Conservation (phyloP, 441 rosid species). For the Arabidopsis hybrid region DNA sequence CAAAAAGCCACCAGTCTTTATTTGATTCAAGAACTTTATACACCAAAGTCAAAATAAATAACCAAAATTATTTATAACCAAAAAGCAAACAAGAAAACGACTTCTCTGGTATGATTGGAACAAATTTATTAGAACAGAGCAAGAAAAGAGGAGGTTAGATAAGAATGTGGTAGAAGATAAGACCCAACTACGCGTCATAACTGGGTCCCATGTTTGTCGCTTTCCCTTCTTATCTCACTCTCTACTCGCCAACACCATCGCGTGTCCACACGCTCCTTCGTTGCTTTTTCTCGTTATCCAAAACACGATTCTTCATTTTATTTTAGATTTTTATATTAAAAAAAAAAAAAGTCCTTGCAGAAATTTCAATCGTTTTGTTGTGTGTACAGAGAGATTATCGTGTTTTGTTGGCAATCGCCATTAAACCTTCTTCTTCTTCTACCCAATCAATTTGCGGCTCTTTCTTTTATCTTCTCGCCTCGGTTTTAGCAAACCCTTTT, state of each 20-base stretch:
- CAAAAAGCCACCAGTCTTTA: neutral
- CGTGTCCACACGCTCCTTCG: slow-evolving; percentile 22
- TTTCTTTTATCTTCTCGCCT: neutral
- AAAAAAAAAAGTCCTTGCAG: neutral
- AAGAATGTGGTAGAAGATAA: slow-evolving; percentile 41
- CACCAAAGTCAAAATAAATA: neutral
- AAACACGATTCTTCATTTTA: slow-evolving; percentile 15
- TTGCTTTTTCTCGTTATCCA: slow-evolving; percentile 32
- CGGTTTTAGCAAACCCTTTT: neutral
- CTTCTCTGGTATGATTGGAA: slow-evolving; percentile 32
- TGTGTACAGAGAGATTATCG: neutral
- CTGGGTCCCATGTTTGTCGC: slow-evolving; percentile 1
- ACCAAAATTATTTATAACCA: neutral
- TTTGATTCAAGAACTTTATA: neutral
- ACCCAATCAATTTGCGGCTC: slow-evolving; percentile 12
- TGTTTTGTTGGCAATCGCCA: slow-evolving; percentile 13
- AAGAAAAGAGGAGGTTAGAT: neutral
- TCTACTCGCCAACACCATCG: slow-evolving; percentile 4
- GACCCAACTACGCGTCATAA: slow-evolving; percentile 30
- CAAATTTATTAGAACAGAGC: neutral
- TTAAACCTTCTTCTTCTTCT: slow-evolving; percentile 4
- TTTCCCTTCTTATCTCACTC: too few relatives aligned
- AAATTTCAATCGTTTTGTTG: slow-evolving; percentile 17
- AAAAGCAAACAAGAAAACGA: slow-evolving; percentile 29
- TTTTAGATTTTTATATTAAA: neutral